These are phyloP conservation scores for Echium plantagineum DNA, from an alignment of 257 asterid genomes.

Conservation along the genomic window DNA sequence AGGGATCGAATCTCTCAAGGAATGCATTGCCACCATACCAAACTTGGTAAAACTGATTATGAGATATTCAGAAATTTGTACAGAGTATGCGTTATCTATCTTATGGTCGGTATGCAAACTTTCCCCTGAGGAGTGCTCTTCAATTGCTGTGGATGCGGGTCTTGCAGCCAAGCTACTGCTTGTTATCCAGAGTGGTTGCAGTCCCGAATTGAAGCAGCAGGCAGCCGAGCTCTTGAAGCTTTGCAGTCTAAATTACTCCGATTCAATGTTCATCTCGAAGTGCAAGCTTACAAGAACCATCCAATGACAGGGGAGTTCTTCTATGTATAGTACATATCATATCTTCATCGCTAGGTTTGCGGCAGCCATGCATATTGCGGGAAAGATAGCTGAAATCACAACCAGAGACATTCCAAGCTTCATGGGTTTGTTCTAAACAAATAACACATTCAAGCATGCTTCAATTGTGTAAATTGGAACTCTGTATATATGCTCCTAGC, in stretches of 20 bases:
- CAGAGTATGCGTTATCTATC: constrained; percentile 46
- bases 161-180: constrained; percentile 67
- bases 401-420: neutral
- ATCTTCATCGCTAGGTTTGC: neutral
- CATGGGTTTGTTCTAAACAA: neutral
- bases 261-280: constrained; percentile 55
- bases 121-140: constrained; percentile 56
- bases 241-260: constrained; percentile 54
- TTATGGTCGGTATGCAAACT: constrained; percentile 46
- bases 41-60: constrained; percentile 37
- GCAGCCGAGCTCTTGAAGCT: constrained; percentile 65
- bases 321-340: neutral
- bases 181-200: constrained; percentile 66
- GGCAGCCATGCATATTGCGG: neutral
- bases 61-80: constrained; percentile 53
- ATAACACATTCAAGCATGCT: neutral
- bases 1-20: constrained; percentile 50
- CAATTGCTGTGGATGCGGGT: constrained; percentile 53
- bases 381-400: neutral
- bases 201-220: constrained; percentile 41
- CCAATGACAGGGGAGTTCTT: constrained; percentile 25
- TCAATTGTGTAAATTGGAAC: neutral
- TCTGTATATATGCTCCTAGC: neutral
- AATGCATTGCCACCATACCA: constrained; percentile 40
- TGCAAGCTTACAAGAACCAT: constrained; percentile 61